Base-by-base conservation (phyloP, 768 basidiomycete species). In the Pulveroboletus sp. region DNA sequence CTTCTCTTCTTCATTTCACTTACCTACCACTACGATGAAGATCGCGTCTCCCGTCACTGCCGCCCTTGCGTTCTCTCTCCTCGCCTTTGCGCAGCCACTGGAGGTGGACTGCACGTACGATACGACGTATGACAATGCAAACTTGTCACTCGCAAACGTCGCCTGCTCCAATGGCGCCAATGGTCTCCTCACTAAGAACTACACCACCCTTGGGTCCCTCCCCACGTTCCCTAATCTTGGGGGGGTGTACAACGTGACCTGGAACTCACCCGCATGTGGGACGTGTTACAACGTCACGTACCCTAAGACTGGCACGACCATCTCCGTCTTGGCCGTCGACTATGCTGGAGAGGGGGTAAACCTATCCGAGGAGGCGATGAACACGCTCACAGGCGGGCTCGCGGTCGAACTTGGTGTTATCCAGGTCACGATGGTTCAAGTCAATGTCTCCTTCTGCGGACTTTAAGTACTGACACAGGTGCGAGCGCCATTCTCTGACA, bases 301-400 rank as follows among this genome's bases (percentile, higher is more conserved):
- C 35, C 46, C 39, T 4, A 40, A 15, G 26, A 56, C 4, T 3
- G 58, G n/a, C 28, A 56, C 4, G 5, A 60, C 55, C 2, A 36
- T 72, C 36, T 2, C 17, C 13, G 42, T 63, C 5, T 49, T 67
- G 47, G 71, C 68, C 6, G 58, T 72, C 9, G 71, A 71, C 36
- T 21, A 71, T 36, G 45, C 45, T 15, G 54, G 58, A 10, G 26
- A 5, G 3, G 53, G 72, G 7, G 81, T 79, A 56, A 79, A 77
- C 49, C 62, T 83, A 27, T 74, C 79, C 0, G 57, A 73, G 54
- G 65, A 58, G 18, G 80, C 81, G n/a, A 78, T 83, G 79, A 75
- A 83, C 52, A 57, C 55, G 15, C 61, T 83, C 52, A 83, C 82
- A 10, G 66, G 69, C 42, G 71, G 69, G 32, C 65, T 76, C 55